phyloP scores from a whole-genome alignment of 495 filamentous ascomycete species.

The Trichocladium antarcticum region DNA sequence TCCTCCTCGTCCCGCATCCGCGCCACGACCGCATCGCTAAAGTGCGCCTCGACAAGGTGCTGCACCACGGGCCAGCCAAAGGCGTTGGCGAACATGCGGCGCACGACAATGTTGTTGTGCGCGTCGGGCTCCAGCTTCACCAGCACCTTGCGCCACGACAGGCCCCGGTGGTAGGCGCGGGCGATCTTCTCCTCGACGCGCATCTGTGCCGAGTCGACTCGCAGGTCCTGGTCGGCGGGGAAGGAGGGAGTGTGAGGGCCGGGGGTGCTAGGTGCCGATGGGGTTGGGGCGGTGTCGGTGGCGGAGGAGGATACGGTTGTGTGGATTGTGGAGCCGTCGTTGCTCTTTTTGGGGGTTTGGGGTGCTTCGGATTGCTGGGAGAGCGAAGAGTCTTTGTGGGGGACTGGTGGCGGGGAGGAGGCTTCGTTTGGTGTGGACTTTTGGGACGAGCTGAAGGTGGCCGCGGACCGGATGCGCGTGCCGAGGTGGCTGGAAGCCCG shows the following conservation, averaged over 20 bases:
- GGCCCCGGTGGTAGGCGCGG: slow-evolving; percentile 76
- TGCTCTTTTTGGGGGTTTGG: background rate
- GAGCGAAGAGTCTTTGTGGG: slow-evolving; percentile 21
- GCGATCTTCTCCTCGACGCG: slow-evolving; percentile 96
- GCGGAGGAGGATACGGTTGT: slow-evolving; percentile 22
- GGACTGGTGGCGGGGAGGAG: slow-evolving; percentile 10
- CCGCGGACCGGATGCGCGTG: slow-evolving; percentile 22
- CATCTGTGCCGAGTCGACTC: slow-evolving; percentile 51
- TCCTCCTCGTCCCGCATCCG: slow-evolving; percentile 47
- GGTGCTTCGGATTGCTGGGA: slow-evolving; percentile 16
- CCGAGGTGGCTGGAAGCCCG: slow-evolving; percentile 30
- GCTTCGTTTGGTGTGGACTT: slow-evolving; percentile 7
- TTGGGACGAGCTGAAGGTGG: slow-evolving; percentile 2
- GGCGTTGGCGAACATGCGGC: slow-evolving; percentile 90
- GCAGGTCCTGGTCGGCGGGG: slow-evolving; percentile 16
- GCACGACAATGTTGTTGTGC: slow-evolving; percentile 95
- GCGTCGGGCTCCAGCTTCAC: slow-evolving; percentile 93
- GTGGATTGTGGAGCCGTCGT: slow-evolving; percentile 6
- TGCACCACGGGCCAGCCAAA: slow-evolving; percentile 96
- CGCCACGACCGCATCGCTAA: slow-evolving; percentile 54
- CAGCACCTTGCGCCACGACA: slow-evolving; percentile 93
- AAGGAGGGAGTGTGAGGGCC: slow-evolving; percentile 11
- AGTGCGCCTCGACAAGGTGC: slow-evolving; percentile 88
- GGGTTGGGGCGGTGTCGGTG: slow-evolving; percentile 18
- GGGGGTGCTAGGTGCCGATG: background rate